Conservation (phyloP, 805 yeast genomes). For the Sporopachydermia quercuum region DNA sequence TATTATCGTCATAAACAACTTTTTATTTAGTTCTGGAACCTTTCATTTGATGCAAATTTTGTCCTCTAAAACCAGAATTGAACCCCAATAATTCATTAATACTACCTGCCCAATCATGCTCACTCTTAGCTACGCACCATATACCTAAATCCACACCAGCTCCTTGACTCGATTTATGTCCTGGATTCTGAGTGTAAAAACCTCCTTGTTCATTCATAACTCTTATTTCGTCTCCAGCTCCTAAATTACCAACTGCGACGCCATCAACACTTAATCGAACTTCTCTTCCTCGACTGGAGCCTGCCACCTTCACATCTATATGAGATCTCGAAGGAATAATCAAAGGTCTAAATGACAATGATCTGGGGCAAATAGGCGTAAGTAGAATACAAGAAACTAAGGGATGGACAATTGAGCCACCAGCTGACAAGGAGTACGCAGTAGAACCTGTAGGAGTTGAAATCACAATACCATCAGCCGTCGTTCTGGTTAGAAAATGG, state of each 20-base stretch:
- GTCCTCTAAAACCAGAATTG: constrained; percentile 63
- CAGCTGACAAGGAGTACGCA: constrained; percentile 78
- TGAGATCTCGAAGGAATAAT: constrained; percentile 69
- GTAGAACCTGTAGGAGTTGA: constrained; percentile 94
- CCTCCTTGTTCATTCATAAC: constrained; percentile 49
- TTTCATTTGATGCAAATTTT: constrained; percentile 5
- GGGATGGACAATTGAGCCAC: constrained; percentile 90
- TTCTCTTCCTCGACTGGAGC: constrained; percentile 21
- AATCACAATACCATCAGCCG: constrained; percentile 79
- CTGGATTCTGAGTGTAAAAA: background rate
- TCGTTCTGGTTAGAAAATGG: constrained; percentile 72
- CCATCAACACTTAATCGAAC: constrained; percentile 76
- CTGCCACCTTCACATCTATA: constrained; percentile 24
- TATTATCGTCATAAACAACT: too few species aligned
- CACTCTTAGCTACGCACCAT: constrained; percentile 75
- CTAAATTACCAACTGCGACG: constrained; percentile 50
- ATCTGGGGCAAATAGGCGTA: constrained; percentile 87
- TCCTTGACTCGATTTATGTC: constrained; percentile 9
- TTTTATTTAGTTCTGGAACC: too few species aligned
- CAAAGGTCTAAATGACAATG: constrained; percentile 80
- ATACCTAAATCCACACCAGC: constrained; percentile 36
- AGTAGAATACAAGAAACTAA: constrained; percentile 65
- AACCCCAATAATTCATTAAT: constrained; percentile 80
- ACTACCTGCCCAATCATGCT: constrained; percentile 85
- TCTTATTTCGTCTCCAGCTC: constrained; percentile 69